A percentile compares a stretch with the other conserved stretches of the same genome.
These are phyloP conservation scores for Lasiosphaeris hirsuta DNA, from an alignment of 495 filamentous ascomycete genomes.

Conservation along the genomic window DNA sequence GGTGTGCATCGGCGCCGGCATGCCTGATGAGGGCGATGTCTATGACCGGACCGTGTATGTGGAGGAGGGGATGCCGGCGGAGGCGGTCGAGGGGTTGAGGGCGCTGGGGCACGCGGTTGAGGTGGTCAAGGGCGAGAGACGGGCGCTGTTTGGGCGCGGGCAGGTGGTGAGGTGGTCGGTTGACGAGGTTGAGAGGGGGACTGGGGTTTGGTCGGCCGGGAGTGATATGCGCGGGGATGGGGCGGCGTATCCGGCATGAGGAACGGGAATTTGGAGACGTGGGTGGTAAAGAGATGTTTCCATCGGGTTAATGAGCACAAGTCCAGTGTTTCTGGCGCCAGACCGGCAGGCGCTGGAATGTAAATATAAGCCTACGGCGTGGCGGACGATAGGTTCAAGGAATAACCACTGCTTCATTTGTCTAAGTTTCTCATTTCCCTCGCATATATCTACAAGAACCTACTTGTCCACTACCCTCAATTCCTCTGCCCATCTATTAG, in stretches of 20 bases:
- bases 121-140: slow-evolving; percentile 61
- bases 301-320: neutral
- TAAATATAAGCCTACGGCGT: too few relatives aligned
- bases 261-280: neutral
- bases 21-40: slow-evolving; percentile 46
- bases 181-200: slow-evolving; percentile 62
- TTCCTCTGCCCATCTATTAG: too few relatives aligned
- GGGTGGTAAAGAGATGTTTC: too few relatives aligned
- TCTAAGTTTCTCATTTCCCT: too few relatives aligned
- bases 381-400: too few relatives aligned
- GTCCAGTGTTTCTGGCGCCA: too few relatives aligned
- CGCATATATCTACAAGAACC: too few relatives aligned
- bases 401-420: slow-evolving; percentile 3
- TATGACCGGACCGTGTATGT: slow-evolving; percentile 57
- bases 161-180: slow-evolving; percentile 72
- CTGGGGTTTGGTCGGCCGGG: slow-evolving; percentile 73
- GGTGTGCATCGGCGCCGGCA: slow-evolving; percentile 73
- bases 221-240: slow-evolving; percentile 91
- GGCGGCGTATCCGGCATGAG: slow-evolving; percentile 63
- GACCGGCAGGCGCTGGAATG: too few relatives aligned
- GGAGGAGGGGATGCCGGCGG: slow-evolving; percentile 77
- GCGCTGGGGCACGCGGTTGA: slow-evolving; percentile 69
- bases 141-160: slow-evolving; percentile 81
- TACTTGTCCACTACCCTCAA: too few relatives aligned
- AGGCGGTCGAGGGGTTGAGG: slow-evolving; percentile 62